Evolutionary conservation across 2,329 filamentous ascomycete species (phyloP).

Genomic region (Grosmannia huntii): DNA sequence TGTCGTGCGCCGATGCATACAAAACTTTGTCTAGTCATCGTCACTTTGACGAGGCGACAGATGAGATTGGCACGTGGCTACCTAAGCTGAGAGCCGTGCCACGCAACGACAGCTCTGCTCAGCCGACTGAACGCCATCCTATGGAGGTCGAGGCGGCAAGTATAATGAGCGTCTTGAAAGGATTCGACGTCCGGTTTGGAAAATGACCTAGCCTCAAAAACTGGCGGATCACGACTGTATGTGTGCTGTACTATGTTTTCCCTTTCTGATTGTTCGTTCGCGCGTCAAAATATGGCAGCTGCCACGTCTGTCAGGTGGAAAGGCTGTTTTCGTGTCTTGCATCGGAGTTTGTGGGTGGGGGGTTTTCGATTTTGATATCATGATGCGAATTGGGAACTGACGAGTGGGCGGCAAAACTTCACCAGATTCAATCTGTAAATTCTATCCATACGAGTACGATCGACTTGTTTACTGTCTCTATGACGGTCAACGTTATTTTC

Average conservation of each 20-base stretch:
- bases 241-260: neutral
- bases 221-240: neutral
- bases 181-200: slow-evolving; percentile 68
- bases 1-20: slow-evolving; percentile 67
- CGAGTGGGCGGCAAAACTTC: neutral
- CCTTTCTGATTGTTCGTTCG: neutral
- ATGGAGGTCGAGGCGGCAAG: slow-evolving; percentile 73
- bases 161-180: slow-evolving; percentile 74
- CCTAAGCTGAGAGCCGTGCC: slow-evolving; percentile 55
- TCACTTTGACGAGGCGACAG: slow-evolving; percentile 59
- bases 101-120: slow-evolving; percentile 15
- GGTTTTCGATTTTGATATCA: neutral
- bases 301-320: neutral
- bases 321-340: neutral
- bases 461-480: neutral
- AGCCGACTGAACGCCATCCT: slow-evolving; percentile 36
- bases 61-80: slow-evolving; percentile 65
- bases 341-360: neutral
- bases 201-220: slow-evolving; percentile 7
- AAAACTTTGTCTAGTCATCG: slow-evolving; percentile 66
- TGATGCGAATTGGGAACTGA: neutral
- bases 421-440: neutral
- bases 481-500: neutral
- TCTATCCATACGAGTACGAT: neutral
- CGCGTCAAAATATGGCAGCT: neutral